Evolutionary conservation across 2,329 filamentous ascomycete species (phyloP).

Genomic region (Claviceps citrina): DNA sequence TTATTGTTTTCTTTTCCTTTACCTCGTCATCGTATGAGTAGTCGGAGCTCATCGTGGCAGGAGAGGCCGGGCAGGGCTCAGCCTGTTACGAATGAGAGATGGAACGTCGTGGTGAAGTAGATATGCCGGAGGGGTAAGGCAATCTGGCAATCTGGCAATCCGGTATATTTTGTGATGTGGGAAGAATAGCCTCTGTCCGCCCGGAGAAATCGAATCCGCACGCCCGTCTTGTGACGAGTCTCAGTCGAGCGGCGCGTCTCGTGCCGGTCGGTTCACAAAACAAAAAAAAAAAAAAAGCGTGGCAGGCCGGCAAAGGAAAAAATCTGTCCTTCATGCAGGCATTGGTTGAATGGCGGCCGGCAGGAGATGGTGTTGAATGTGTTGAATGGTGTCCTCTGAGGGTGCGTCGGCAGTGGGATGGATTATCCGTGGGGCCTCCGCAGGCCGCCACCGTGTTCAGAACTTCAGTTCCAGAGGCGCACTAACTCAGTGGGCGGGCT

Average conservation of each 20-base stretch:
- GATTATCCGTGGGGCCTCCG: constrained; percentile 16
- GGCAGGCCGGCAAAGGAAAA: too few relatives aligned
- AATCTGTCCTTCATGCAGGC: too few relatives aligned
- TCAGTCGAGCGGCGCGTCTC: too few relatives aligned
- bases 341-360: neutral
- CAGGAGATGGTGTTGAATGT: constrained; percentile 2
- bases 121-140: too few relatives aligned
- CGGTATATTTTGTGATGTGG: neutral
- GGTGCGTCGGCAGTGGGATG: constrained; percentile 17
- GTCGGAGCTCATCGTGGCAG: constrained; percentile 65
- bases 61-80: constrained; percentile 19
- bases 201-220: too few relatives aligned
- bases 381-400: constrained; percentile 6
- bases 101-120: neutral
- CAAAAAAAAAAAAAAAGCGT: too few relatives aligned
- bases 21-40: constrained; percentile 97
- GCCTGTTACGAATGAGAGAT: constrained; percentile 13
- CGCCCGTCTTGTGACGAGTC: too few relatives aligned
- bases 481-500: too few relatives aligned
- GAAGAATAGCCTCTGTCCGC: too few relatives aligned
- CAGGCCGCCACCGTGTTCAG: too few relatives aligned
- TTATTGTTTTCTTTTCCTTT: constrained; percentile 10
- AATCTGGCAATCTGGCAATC: constrained; percentile 2
- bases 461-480: too few relatives aligned
- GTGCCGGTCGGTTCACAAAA: too few relatives aligned